Conservation (phyloP, 164 flowering plant genomes). For the Chimonanthus salicifolius region DNA sequence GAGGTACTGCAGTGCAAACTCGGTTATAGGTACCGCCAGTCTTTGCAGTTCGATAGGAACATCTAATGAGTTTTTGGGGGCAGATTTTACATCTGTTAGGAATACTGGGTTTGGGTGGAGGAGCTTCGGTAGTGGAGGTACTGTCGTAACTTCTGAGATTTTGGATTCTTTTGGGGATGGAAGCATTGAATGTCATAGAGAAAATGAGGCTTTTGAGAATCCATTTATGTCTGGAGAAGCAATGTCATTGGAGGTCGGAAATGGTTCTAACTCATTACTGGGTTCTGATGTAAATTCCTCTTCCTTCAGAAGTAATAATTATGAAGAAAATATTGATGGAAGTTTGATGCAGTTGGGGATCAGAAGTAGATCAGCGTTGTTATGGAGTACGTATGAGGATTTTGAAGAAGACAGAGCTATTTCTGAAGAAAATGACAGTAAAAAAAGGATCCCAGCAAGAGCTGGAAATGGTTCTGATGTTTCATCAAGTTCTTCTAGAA, state of each 20-base stretch:
- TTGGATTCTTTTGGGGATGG: slow-evolving; percentile 9
- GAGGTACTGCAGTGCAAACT: slow-evolving; percentile 82
- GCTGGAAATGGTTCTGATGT: neutral
- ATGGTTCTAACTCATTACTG: neutral
- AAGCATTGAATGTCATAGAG: slow-evolving; percentile 1
- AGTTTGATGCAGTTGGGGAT: neutral
- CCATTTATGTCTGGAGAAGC: slow-evolving; percentile 4
- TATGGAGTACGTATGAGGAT: neutral
- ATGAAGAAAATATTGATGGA: slow-evolving; percentile 4
- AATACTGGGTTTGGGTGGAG: slow-evolving; percentile 28
- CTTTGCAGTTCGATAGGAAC: slow-evolving; percentile 45
- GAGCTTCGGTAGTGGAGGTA: slow-evolving; percentile 8
- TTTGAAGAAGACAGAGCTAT: neutral
- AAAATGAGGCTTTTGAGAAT: slow-evolving; percentile 6
- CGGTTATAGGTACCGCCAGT: slow-evolving; percentile 71
- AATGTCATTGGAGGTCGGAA: slow-evolving; percentile 2
- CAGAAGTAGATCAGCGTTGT: slow-evolving; percentile 8
- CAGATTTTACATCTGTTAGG: slow-evolving; percentile 52
- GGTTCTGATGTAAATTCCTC: slow-evolving; percentile 4
- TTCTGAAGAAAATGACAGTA: slow-evolving; percentile 3
- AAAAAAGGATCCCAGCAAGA: neutral
- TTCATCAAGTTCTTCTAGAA: neutral
- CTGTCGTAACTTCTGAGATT: slow-evolving; percentile 1
- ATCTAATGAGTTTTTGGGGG: slow-evolving; percentile 44
- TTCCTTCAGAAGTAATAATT: neutral